These are phyloP conservation scores for Pascua sp. DNA, from an alignment of 1,284 basidiomycete species.

Conservation along the genomic window DNA sequence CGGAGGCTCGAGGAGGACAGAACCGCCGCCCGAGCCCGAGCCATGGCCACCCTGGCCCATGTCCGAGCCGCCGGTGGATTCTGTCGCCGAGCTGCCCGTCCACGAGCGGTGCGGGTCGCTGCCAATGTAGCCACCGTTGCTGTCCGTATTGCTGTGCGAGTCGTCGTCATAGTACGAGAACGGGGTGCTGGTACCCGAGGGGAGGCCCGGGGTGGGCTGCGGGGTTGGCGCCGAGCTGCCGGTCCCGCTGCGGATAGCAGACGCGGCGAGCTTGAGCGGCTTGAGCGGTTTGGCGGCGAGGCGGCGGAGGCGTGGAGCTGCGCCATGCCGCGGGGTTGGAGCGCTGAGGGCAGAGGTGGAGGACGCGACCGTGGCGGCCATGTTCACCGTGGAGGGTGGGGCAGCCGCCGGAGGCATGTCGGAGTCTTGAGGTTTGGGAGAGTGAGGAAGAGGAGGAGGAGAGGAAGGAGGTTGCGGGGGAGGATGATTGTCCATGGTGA, in stretches of 20 bases:
- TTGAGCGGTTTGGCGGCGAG: slow-evolving; percentile 42
- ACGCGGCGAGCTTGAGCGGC: slow-evolving; percentile 45
- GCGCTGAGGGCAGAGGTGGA: too few relatives aligned
- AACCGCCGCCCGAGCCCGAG: not conserved
- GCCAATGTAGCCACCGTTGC: not conserved
- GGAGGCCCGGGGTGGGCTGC: not conserved
- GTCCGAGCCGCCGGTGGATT: too few relatives aligned
- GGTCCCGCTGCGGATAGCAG: slow-evolving; percentile 23
- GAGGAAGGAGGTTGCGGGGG: too few relatives aligned
- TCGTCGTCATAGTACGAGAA: slow-evolving; percentile 3
- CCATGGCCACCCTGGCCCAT: too few relatives aligned
- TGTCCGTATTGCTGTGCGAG: not conserved
- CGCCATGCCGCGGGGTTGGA: too few relatives aligned
- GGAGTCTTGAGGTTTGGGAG: too few relatives aligned
- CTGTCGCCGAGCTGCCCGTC: not conserved
- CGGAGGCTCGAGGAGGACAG: slow-evolving; percentile 5
- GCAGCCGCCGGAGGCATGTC: too few relatives aligned
- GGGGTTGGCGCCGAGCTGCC: not conserved
- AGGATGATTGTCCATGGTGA: too few relatives aligned
- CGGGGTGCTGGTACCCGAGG: not conserved
- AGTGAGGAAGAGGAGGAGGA: too few relatives aligned
- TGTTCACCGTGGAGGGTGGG: too few relatives aligned
- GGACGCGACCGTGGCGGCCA: too few relatives aligned
- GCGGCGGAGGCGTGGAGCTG: slow-evolving; percentile 17
- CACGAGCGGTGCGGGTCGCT: not conserved